Conservation (phyloP, 495 filamentous ascomycete genomes). For the Paragyromitra xinjiangensis region DNA sequence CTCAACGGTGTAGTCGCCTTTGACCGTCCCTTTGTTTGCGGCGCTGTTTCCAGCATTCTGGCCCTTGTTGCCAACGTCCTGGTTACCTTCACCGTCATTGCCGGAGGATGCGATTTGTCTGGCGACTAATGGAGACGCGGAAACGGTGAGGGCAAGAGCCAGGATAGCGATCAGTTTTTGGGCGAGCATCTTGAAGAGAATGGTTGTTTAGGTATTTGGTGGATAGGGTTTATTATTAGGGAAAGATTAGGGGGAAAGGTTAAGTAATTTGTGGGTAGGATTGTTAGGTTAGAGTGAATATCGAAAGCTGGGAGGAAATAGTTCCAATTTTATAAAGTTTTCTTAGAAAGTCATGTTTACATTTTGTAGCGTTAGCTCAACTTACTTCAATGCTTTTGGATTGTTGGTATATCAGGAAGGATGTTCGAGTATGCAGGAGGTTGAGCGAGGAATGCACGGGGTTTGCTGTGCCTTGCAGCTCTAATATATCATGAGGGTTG, state of each 20-base stretch:
- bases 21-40: conserved; percentile 43
- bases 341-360: not conserved
- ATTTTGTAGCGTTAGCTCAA: not conserved
- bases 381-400: not conserved
- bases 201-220: not conserved
- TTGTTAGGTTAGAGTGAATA: not conserved
- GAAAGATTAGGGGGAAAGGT: not conserved
- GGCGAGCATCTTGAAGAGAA: conserved; percentile 30
- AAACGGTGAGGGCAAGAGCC: conserved; percentile 29
- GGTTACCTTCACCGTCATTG: conserved; percentile 39
- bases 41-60: conserved; percentile 47
- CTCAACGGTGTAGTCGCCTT: conserved; percentile 49
- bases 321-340: conserved; percentile 2
- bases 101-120: conserved; percentile 33
- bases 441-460: conserved; percentile 4
- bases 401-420: not conserved
- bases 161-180: conserved; percentile 36
- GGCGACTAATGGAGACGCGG: conserved; percentile 24
- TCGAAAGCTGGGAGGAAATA: not conserved
- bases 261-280: conserved; percentile 3
- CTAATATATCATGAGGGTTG: not conserved
- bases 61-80: conserved; percentile 53
- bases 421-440: conserved; percentile 1
- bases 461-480: conserved; percentile 13
- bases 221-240: not conserved